Base-by-base conservation (phyloP, 805 yeast genomes). In the Debaryomyces tyrocola region DNA sequence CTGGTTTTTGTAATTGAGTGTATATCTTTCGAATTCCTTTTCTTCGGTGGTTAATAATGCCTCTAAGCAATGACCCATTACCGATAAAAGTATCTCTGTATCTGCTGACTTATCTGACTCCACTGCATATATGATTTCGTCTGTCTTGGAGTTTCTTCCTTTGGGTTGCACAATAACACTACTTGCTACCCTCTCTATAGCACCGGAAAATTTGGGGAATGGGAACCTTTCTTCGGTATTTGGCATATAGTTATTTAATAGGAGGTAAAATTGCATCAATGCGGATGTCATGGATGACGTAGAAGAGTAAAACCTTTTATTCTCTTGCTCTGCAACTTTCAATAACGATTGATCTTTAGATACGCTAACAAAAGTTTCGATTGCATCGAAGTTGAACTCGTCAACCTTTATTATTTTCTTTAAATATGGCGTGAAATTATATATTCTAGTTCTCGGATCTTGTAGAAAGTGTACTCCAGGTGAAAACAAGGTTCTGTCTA, bases 241-340 rank as follows among this genome's bases (percentile, higher is more conserved):
- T 2, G 53, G 49, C 18, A 53, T 43, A 50, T 69, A 72, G 46
- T 69, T 73, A 55, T 84, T 82, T 34, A 94, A 59, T 8, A 88
- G 67, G 48, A 74, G 75, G 65, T 94, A 97, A 48, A 92, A 70
- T 41, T 90, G 95, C 3, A 83, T 73, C 38, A 92, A 73, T 0
- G 84, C 66, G 1, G 84, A 75, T 0, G 98, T 91, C 87, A 92
- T 78, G 1, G 96, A 87, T 15, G 96, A 87, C 0, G 98, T 90
- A 1, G 97, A 90, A 1, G 95, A 87, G 47, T 78, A 80, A 59
- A 75, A 92, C 46, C 58, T 63, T 60, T 55, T 70, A 36, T 54
- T 55, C 41, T 47, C 52, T 39, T 51, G 47, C 15, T 55, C 52
- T 0, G 92, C 83, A 8, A 85, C 62, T 4, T 69, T 44, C 0